Evolutionary conservation across 495 filamentous ascomycete species (phyloP).

Genomic region (Aspergillus ostianus): DNA sequence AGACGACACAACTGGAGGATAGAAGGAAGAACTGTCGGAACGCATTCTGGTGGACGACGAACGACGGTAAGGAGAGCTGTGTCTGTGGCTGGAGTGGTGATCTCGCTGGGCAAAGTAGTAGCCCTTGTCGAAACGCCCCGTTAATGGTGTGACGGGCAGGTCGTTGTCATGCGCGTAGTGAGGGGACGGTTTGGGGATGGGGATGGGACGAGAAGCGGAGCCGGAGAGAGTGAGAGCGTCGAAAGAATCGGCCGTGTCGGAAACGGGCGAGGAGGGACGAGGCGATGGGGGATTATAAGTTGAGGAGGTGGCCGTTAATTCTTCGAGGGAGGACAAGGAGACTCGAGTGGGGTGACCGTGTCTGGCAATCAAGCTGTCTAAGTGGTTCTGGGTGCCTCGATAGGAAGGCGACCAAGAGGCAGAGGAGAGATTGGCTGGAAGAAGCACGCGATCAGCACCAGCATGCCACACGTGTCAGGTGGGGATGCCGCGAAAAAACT

Average conservation of each 20-base stretch:
- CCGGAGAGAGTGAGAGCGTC: constrained; percentile 28
- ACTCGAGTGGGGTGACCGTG: constrained; percentile 55
- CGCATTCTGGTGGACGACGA: constrained; percentile 36
- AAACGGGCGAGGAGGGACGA: constrained; percentile 20
- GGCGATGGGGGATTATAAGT: constrained; percentile 56
- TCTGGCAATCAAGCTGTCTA: constrained; percentile 61
- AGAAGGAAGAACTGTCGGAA: constrained; percentile 36
- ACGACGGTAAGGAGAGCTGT: constrained; percentile 20
- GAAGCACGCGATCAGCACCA: constrained; percentile 58
- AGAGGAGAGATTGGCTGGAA: constrained; percentile 54
- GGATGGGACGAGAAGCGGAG: constrained; percentile 41
- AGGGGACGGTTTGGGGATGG: constrained; percentile 33
- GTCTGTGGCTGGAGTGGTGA: constrained; percentile 20
- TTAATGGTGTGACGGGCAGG: constrained; percentile 44
- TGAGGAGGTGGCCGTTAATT: constrained; percentile 61
- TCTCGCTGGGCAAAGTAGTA: constrained; percentile 40
- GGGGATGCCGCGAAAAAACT: constrained; percentile 14
- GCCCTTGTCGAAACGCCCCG: constrained; percentile 41
- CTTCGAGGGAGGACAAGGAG: constrained; percentile 73
- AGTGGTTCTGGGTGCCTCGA: constrained; percentile 66
- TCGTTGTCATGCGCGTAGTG: constrained; percentile 31
- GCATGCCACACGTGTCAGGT: constrained; percentile 36
- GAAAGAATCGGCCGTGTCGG: constrained; percentile 22
- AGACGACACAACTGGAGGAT: constrained; percentile 35
- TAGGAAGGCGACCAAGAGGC: constrained; percentile 35